A percentile compares a stretch with the other conserved stretches of the same genome.
Conservation (phyloP, 495 filamentous ascomycete species). For the Daldinia childiae region DNA sequence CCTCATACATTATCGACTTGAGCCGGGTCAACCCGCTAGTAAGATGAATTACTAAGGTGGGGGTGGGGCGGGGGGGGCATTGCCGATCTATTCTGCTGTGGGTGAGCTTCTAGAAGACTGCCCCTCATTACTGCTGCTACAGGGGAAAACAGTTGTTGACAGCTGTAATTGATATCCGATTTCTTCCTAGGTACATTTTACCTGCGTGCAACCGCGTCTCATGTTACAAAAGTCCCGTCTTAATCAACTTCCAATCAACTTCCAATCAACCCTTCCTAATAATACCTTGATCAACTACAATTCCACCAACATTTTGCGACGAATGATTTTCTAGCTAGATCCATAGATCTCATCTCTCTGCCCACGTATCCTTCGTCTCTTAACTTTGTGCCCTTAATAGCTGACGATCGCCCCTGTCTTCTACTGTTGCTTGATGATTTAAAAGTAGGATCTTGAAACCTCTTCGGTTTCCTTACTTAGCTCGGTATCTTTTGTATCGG, state of each 20-base stretch:
- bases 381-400: too few species aligned
- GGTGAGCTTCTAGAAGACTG: neutral
- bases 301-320: neutral
- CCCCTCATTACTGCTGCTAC: neutral
- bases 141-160: neutral
- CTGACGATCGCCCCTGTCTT: neutral
- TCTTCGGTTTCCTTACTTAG: too few species aligned
- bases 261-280: neutral
- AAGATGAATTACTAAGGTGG: neutral
- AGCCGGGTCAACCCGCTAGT: constrained; percentile 41
- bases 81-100: neutral
- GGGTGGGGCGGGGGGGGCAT: constrained; percentile 36
- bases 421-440: neutral
- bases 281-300: neutral
- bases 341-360: neutral
- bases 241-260: neutral
- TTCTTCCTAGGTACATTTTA: neutral
- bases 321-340: neutral
- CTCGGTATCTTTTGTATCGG: neutral
- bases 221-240: neutral
- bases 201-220: neutral
- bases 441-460: neutral
- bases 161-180: neutral
- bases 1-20: neutral
- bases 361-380: too few species aligned